These are phyloP conservation scores for Ramaria sp. DNA, from an alignment of 768 basidiomycete genomes.

Conservation along the genomic window DNA sequence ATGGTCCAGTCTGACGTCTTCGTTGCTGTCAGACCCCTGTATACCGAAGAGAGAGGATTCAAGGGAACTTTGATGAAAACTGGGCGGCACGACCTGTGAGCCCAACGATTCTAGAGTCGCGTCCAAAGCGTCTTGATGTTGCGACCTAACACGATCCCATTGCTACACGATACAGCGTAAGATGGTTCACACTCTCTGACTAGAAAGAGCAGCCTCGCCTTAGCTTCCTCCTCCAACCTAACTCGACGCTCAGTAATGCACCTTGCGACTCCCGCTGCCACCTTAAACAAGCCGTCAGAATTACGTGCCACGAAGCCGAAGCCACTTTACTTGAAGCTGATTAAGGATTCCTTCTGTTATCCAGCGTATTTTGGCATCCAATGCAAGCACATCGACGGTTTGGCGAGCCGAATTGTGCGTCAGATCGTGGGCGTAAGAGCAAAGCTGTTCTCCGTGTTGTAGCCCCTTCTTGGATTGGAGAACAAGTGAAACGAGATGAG, in stretches of 20 bases:
- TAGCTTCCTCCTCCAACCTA: constrained; percentile 46
- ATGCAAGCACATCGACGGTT: constrained; percentile 59
- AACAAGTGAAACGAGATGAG: constrained; percentile 61
- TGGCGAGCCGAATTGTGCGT: constrained; percentile 57
- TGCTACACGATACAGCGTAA: constrained; percentile 30
- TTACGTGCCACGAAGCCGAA: neutral
- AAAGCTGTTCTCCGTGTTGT: constrained; percentile 66
- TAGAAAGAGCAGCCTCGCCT: constrained; percentile 32
- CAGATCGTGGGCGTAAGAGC: constrained; percentile 50
- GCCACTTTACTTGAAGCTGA: constrained; percentile 52
- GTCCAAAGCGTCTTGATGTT: constrained; percentile 55
- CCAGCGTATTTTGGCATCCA: constrained; percentile 77
- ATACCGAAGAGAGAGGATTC: constrained; percentile 74
- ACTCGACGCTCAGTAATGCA: constrained; percentile 62
- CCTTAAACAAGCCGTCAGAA: constrained; percentile 24
- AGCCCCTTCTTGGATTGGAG: constrained; percentile 77
- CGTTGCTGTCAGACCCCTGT: constrained; percentile 40
- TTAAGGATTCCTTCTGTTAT: constrained; percentile 61
- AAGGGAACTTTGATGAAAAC: constrained; percentile 55
- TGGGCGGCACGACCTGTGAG: constrained; percentile 62
- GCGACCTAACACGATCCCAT: constrained; percentile 57
- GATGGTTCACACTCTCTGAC: neutral
- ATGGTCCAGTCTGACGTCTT: constrained; percentile 16
- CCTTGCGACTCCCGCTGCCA: constrained; percentile 59
- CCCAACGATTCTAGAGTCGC: constrained; percentile 61